A percentile compares a stretch with the other conserved stretches of the same genome.
phyloP scores from a whole-genome alignment of 352 stramenopile species.

The Phytophthora melonis region DNA sequence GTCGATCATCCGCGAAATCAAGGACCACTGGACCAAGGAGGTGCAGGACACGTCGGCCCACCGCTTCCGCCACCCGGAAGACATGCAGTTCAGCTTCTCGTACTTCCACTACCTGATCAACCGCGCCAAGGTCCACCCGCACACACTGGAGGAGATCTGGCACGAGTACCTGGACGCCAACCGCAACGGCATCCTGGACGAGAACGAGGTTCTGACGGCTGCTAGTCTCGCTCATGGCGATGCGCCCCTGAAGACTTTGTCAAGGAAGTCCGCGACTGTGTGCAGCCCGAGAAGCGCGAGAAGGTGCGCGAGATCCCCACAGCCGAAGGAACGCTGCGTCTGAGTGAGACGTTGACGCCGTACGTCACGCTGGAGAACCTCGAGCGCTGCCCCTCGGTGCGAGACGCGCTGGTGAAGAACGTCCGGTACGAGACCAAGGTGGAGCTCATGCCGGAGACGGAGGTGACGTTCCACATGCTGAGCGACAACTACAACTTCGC shows the following conservation, averaged over 20 bases:
- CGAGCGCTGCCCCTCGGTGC: conserved; percentile 56
- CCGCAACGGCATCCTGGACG: conserved; percentile 88
- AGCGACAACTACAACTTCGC: conserved; percentile 92
- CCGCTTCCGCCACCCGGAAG: conserved; percentile 91
- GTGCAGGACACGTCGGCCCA: conserved; percentile 84
- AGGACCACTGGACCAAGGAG: conserved; percentile 78
- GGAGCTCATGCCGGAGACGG: conserved; percentile 79
- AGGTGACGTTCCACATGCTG: conserved; percentile 97
- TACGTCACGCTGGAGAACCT: conserved; percentile 78
- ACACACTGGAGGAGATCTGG: conserved; percentile 87
- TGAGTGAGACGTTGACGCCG: conserved; percentile 80
- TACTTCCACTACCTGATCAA: conserved; percentile 97
- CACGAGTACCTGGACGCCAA: conserved; percentile 92
- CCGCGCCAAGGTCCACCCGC: conserved; percentile 77
- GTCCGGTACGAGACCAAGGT: conserved; percentile 69
- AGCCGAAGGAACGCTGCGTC: conserved; percentile 60
- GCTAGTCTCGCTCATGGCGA: conserved; percentile 84
- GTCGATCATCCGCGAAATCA: conserved; percentile 90
- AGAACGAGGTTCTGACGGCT: conserved; percentile 93
- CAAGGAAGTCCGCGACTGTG: conserved; percentile 67
- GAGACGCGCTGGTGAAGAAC: conserved; percentile 65
- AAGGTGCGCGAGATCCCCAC: conserved; percentile 75
- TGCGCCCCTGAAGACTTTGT: conserved; percentile 76
- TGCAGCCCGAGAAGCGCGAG: conserved; percentile 76
- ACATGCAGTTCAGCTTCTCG: conserved; percentile 97